A percentile compares a stretch with the other conserved stretches of the same genome.
Evolutionary conservation across 352 stramenopile species (phyloP).

Genomic region (Phytophthora brassicae): DNA sequence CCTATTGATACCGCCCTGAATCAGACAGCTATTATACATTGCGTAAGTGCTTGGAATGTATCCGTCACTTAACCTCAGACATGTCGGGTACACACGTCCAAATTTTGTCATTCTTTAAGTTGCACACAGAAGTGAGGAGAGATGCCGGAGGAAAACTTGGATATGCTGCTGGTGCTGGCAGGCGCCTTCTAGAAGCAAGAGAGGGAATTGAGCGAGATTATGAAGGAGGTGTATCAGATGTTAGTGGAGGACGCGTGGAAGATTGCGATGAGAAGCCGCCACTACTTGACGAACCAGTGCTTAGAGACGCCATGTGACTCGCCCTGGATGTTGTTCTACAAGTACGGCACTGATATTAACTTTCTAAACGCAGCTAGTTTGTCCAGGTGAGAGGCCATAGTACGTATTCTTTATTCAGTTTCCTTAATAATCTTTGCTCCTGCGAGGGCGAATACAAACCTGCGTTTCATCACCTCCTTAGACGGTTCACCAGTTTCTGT

Average conservation of each 20-base stretch:
- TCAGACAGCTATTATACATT: neutral
- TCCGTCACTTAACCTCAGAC: conserved; percentile 4
- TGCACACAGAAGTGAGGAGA: too few relatives aligned
- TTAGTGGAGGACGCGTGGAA: neutral
- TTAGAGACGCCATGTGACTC: conserved; percentile 1
- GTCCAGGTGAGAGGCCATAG: neutral
- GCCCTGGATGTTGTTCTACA: conserved; percentile 4
- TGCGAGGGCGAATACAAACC: too few relatives aligned
- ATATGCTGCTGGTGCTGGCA: neutral
- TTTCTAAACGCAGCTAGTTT: conserved; percentile 4
- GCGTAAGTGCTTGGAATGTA: neutral
- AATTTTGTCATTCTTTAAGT: neutral
- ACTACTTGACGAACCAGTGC: conserved; percentile 2
- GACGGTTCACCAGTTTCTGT: neutral
- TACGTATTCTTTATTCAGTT: neutral
- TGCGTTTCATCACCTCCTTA: neutral
- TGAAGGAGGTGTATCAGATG: neutral
- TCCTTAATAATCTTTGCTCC: neutral
- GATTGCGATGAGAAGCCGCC: conserved; percentile 1
- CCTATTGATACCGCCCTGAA: neutral
- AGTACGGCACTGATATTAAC: conserved; percentile 2
- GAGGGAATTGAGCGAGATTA: neutral
- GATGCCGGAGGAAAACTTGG: neutral
- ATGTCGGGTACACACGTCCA: neutral
- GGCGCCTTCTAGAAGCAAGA: neutral